Evolutionary conservation across 495 filamentous ascomycete genomes (phyloP), one percentile per base, ranked within the genome.

Genomic region (Emericellopsis terricola): DNA sequence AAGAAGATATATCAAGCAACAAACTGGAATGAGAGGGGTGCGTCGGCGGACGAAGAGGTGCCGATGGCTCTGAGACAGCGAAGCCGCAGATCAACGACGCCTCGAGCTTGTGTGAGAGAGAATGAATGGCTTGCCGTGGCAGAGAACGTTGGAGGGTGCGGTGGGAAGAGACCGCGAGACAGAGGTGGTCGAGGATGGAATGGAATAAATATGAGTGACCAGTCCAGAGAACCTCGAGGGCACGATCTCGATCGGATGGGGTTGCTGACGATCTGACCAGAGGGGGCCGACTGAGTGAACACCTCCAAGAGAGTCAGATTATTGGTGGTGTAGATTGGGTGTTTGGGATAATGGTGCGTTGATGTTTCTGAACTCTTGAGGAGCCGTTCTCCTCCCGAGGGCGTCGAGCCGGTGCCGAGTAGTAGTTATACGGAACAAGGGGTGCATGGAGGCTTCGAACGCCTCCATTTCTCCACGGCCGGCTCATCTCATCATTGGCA

Each of bases 1-100:
- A 20, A 11, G 21, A 35, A 35, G 33, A 35, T 35, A 35, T 35
- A 35, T 9, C 11, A 35, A n/a, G n/a, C n/a, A n/a, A 24, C 21
- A 21, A 11, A 9, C 17, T 35, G 33, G 33, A 35, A 35, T 35
- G 33, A 8, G 11, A 9, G 8, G 3, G 13, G 19, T 11, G 28
- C 19, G 21, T 11, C 6, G 23, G 23, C 23, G 23, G 11, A 11
- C 6, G 11, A 11, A 26, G 6, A 26, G 20, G 27, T 17, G 33
- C 33, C 15, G n/a, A 15, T 35, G 24, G 18, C 19, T 10, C 19
- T 35, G 33, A 35, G 33, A 35, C 33, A 35, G 18, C 16, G 19
- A 26, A 28, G 19, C 19, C 27, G 33, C 21, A 24, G 33, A 35
- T 35, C 33, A 35, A 21, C 11, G 18, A 11, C 8, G 17, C 2